Evolutionary conservation across 148 eudicot species (phyloP).

Genomic region (Euryodendron excelsum): DNA sequence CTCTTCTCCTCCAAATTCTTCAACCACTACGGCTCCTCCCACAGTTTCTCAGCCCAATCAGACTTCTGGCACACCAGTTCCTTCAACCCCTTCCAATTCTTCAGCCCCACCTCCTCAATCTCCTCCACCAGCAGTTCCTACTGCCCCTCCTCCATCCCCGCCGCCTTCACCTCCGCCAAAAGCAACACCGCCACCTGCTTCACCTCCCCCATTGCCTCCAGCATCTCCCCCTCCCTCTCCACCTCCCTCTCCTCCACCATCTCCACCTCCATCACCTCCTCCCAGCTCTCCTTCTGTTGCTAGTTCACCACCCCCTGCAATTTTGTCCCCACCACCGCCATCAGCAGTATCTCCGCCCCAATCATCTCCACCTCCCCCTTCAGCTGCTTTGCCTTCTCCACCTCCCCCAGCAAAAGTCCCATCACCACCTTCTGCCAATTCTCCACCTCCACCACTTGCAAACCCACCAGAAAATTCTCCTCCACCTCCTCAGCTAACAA

Average conservation of each 20-base stretch:
- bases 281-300: slow-evolving; percentile 19
- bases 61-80: slow-evolving; percentile 28
- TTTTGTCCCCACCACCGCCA: slow-evolving; percentile 12
- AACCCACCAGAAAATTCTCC: slow-evolving; percentile 16
- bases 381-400: slow-evolving; percentile 28
- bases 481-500: slow-evolving; percentile 15
- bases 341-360: slow-evolving; percentile 1
- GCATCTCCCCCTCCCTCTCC: slow-evolving; percentile 8
- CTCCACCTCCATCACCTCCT: slow-evolving; percentile 21
- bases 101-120: slow-evolving; percentile 25
- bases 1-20: slow-evolving; percentile 21
- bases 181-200: slow-evolving; percentile 14
- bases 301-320: slow-evolving; percentile 24
- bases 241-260: slow-evolving; percentile 7
- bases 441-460: slow-evolving; percentile 29
- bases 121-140: slow-evolving; percentile 8
- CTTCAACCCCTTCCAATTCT: slow-evolving; percentile 22
- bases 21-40: slow-evolving; percentile 14
- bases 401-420: slow-evolving; percentile 24
- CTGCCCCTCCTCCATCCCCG: slow-evolving; percentile 17
- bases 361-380: slow-evolving; percentile 28
- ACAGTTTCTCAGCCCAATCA: slow-evolving; percentile 26
- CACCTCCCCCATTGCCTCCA: slow-evolving; percentile 5
- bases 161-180: slow-evolving; percentile 5
- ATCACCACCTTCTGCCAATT: slow-evolving; percentile 20